Percentiles rank a stretch among this genome's conserved stretches.
Evolutionary conservation across 1,284 basidiomycete species (phyloP).

Genomic region (Meripilus lineatus): DNA sequence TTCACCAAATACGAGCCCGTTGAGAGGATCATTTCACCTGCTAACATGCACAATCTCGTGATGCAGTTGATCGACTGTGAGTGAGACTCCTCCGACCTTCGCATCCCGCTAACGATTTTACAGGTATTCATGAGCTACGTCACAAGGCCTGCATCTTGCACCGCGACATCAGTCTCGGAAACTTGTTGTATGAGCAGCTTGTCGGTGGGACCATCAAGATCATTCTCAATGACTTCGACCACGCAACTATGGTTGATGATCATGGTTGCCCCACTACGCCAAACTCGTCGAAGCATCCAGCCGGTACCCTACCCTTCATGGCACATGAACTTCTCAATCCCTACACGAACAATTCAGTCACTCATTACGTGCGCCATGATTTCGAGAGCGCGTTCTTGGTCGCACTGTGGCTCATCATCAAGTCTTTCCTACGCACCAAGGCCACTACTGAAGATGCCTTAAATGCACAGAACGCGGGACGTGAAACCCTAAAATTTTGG

Average conservation of each 20-base stretch:
- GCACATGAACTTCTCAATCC: conserved; percentile 5
- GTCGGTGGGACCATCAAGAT: conserved; percentile 1
- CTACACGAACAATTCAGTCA: neutral
- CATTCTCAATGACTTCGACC: conserved; percentile 12
- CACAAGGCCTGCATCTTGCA: conserved; percentile 9
- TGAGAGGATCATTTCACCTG: conserved; percentile 1
- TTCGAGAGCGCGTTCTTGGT: conserved; percentile 11
- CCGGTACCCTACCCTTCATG: conserved; percentile 1
- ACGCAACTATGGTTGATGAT: neutral
- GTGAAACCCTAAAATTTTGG: too few species aligned
- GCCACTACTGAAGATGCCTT: too few species aligned
- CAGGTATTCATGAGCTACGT: conserved; percentile 10
- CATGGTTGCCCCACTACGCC: neutral
- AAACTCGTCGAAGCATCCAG: neutral
- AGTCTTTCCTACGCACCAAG: too few species aligned
- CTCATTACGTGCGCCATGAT: conserved; percentile 10
- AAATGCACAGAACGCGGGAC: too few species aligned
- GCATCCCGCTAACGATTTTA: neutral
- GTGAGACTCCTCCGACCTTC: neutral
- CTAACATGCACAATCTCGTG: conserved; percentile 5
- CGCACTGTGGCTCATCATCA: conserved; percentile 1
- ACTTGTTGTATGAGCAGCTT: conserved; percentile 8
- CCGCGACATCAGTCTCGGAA: conserved; percentile 11
- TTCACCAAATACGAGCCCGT: conserved; percentile 7
- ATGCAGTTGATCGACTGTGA: conserved; percentile 11